Evolutionary conservation across 2,329 filamentous ascomycete species (phyloP), one percentile per base, ranked within the genome.

Genomic region (Beauveria caledonica): DNA sequence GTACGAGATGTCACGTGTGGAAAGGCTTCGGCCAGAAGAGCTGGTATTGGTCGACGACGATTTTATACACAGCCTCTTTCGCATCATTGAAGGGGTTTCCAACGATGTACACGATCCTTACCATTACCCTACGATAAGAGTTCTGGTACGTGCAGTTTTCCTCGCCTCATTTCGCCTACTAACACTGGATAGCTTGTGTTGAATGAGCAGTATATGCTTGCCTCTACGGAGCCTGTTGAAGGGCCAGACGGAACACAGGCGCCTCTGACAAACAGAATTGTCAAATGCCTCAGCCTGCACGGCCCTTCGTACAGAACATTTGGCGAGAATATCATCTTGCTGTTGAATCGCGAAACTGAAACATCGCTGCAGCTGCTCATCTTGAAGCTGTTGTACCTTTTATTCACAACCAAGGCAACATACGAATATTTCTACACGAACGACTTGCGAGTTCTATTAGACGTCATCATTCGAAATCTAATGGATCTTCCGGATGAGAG

Each of bases 381-480:
- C 62, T 80, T 99, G 46, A 99, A 99, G 74, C 84, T 97, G 5
- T 80, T 99, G 29, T 99, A 97, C 74, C 84, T 99, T 40, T 82
- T 99, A 10, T 99, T 99, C 74, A 96, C 92, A 5, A 97, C 91
- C 10, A 86, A 86, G 60, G 84, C 88, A 17, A 99, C 94, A 0
- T 91, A 94, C 72, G 94, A 99, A 75, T 99, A 97, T 74, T 99
- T 99, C 71, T 99, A 97, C 74, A 97, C 92, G 29, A 99, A 99
- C 71, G 94, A 99, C 69, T 80, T 99, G 33, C 89, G 91, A 62
- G 94, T 99, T 5, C 83, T 99, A 17, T 81, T 97, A 51, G 94
- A 99, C 70, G 94, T 99, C 64, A 92, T 99, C 62, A 90, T 99
- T 63, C 89, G 94, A 48, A 99, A 99, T 69, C 80, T 99, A n/a